phyloP scores from a whole-genome alignment of 1,139 yeast species.

The Blastobotrys elegans region DNA sequence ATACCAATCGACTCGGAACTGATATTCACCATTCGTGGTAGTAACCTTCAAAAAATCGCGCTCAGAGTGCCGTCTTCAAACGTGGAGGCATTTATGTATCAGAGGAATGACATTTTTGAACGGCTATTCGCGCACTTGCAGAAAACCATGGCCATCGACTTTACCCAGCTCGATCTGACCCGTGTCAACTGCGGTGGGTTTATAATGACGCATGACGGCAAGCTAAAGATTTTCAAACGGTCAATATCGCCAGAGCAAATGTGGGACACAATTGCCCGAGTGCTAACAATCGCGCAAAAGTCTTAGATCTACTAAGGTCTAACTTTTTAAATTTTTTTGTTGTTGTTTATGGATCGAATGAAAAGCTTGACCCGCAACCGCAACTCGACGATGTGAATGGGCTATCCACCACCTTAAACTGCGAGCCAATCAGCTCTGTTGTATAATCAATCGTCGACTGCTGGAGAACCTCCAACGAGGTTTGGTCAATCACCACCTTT shows the following conservation, averaged over 20 bases:
- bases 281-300: constrained; percentile 5
- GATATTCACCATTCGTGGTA: constrained; percentile 18
- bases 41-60: constrained; percentile 19
- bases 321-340: too few species aligned
- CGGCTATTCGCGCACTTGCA: constrained; percentile 18
- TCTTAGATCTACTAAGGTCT: not conserved
- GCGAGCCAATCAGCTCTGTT: constrained; percentile 90
- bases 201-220: constrained; percentile 21
- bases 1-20: constrained; percentile 17
- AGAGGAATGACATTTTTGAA: constrained; percentile 13
- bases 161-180: constrained; percentile 17
- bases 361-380: constrained; percentile 96
- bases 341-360: constrained; percentile 57
- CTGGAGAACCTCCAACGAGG: constrained; percentile 73
- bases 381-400: constrained; percentile 89
- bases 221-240: constrained; percentile 18
- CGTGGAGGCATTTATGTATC: constrained; percentile 9
- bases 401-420: constrained; percentile 85
- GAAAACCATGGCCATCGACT: constrained; percentile 18
- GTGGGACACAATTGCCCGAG: constrained; percentile 11
- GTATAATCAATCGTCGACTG: constrained; percentile 87
- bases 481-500: constrained; percentile 69
- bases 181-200: constrained; percentile 25
- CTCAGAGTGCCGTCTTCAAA: constrained; percentile 21
- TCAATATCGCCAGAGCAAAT: constrained; percentile 6